Evolutionary conservation across 495 filamentous ascomycete species (phyloP), one percentile per base, ranked within the genome.

Genomic region (Sporormia fimetaria): DNA sequence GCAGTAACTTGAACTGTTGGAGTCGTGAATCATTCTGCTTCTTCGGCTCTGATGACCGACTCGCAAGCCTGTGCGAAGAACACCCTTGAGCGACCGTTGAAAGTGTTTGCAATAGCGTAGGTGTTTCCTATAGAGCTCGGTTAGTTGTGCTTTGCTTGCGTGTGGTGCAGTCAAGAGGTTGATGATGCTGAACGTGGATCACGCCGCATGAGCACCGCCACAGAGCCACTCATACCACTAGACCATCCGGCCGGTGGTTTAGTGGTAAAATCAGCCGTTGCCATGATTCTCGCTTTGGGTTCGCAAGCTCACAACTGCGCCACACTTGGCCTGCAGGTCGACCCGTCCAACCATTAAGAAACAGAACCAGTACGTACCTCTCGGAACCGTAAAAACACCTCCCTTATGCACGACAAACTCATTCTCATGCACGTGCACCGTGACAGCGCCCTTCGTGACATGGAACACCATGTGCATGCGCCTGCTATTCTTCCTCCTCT

Each of bases 391-490:
- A 64, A 82, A 95, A 49, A 90, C 78, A 21, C 87, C 86, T 21
- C 87, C 87, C 52, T 82, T 83, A 9, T 79, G 73, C 42, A 93
- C 83, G 44, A 77, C 71, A 57, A 94, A 95, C 47, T 67, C 67
- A n/a, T 75, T 82, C n/a, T 80, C 78, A 45, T 81, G 81, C 9
- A 96, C 73, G 33, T 74, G 78, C 17, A 83, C 83, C 49, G 67
- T 58, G 24, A 94, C 85, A 33, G 76, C 71, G 5, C 90, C 90
- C 15, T 67, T 60, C 42, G 81, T 75, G 21, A 98, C 80, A 58
- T 90, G 95, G 56, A 98, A 95, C 0, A 81, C 79, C 78, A 96
- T 83, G 49, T 94, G 86, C 80, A 94, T 94, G 61, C 80, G 84
- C 37, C 88, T 73, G 3, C 80, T 78, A 53, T 93, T 94, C 67